These are phyloP conservation scores for Penicillium flavigenum DNA, from an alignment of 495 filamentous ascomycete species.

Conservation along the genomic window DNA sequence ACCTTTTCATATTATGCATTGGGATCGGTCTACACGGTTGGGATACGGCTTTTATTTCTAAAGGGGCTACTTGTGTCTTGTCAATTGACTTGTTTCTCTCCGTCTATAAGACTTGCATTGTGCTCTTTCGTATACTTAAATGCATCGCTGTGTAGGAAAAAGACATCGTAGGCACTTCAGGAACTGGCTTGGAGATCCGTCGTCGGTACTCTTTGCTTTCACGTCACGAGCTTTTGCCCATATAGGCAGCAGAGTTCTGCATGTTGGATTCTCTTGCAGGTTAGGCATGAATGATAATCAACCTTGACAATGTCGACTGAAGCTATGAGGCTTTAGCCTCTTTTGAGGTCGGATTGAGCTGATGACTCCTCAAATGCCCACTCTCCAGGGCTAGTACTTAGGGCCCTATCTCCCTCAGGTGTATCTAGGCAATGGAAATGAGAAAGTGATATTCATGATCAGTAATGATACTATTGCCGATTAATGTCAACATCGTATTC, in stretches of 20 bases:
- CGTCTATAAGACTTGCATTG: background rate
- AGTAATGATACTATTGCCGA: no score
- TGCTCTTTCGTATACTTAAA: background rate
- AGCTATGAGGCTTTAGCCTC: background rate
- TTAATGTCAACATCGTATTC: no score
- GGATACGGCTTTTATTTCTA: constrained; percentile 1
- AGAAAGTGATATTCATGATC: background rate
- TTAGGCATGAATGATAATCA: background rate
- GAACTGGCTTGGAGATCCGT: background rate
- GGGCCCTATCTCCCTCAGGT: background rate
- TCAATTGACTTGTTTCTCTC: constrained; percentile 4
- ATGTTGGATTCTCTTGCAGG: background rate
- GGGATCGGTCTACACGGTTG: constrained; percentile 11
- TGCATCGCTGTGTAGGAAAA: background rate
- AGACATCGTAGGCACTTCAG: background rate
- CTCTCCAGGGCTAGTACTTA: background rate
- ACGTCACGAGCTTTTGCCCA: background rate
- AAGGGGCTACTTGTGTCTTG: constrained; percentile 1
- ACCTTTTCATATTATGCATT: constrained; percentile 12
- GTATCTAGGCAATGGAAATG: background rate
- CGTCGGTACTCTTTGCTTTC: background rate
- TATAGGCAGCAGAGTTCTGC: background rate
- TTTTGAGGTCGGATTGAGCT: background rate
- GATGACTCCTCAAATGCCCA: background rate
- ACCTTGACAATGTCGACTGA: background rate